Base-by-base conservation (phyloP, 441 rosid genomes). In the Erodium moschatum region DNA sequence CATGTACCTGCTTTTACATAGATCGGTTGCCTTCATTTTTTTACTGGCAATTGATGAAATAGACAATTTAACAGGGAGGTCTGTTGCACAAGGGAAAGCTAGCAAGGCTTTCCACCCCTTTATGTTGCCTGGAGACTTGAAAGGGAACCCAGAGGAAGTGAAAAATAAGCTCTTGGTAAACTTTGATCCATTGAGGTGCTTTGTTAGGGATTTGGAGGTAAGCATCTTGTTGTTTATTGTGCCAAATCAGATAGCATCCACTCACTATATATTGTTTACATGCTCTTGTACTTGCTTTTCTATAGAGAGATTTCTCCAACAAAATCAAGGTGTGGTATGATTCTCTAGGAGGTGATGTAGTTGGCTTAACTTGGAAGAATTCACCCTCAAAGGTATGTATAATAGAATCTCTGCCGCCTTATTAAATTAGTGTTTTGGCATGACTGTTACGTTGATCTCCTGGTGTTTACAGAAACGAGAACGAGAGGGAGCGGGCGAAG, bases 261-360 rank as follows among this genome's bases (percentile, higher is more conserved):
- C 27, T 24, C 1, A 24, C 27, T 24, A 24, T 24, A 24, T 24
- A 24, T 24, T 24, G 2, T 24, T 24, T 24, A 24, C 27, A 24
- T 24, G 27, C 27, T 24, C 27, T 24, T 24, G 27, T 24, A 24
- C 27, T 24, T 24, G 2, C 27, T 0, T 24, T 24, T 24, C 27
- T 79, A 75, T 68, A 92, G 98, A 81, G 80, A 75, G 89, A 83
- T 71, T 85, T 79, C 75, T 71, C 81, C 1, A 77, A 72, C 62
- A 78, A 74, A 56, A 71, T 89, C 79, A 89, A 87, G 79, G 70
- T 85, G n/a, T 90, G 98, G 97, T 89, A 86, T 75, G 96, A 91
- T 83, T 84, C 86, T 66, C 67, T 89, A 19, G 98, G 97, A 74
- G 92, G 96, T 15, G 97, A 93, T 56, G 96, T 84, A 0, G 72